phyloP scores from a whole-genome alignment of 176 grass and related monocot genomes.

The Sorghum bicolor region Sorghum_bicolor_NCBIv3 NC_012870.2:69256501-69257000 shows the following conservation, averaged over 20 bases:
- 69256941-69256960: neutral
- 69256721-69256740: constrained; percentile 87
- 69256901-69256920: neutral
- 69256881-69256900: constrained; percentile 10
- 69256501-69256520: neutral
- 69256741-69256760: constrained; percentile 60
- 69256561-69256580: constrained; percentile 63
- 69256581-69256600: constrained; percentile 85
- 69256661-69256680: constrained; percentile 84
- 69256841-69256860: neutral
- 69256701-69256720: constrained; percentile 91
- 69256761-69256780: neutral
- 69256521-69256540: constrained; percentile 71
- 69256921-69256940: neutral
- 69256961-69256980: neutral
- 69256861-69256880: neutral
- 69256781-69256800: neutral
- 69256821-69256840: neutral
- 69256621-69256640: constrained; percentile 88
- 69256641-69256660: constrained; percentile 85
- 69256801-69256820: neutral
- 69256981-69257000: neutral
- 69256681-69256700: constrained; percentile 82
- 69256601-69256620: constrained; percentile 69
- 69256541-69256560: constrained; percentile 81